These are phyloP conservation scores for Bombardia bombarda DNA, from an alignment of 495 filamentous ascomycete genomes.

Conservation along the genomic window DNA sequence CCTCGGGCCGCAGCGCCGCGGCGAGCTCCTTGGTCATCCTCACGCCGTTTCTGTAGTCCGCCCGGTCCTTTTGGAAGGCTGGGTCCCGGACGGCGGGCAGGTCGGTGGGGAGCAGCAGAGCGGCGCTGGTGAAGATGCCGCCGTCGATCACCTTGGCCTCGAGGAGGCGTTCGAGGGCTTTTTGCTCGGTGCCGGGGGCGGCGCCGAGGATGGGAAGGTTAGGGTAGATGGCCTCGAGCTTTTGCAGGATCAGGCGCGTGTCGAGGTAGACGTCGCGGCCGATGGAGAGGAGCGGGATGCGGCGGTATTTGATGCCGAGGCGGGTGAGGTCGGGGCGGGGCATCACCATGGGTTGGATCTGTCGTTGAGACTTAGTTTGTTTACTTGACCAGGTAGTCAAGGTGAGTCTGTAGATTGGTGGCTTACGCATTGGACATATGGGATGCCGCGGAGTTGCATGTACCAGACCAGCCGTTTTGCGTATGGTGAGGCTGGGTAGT, in stretches of 20 bases:
- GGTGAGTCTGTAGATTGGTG: background rate
- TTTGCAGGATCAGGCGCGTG: slow-evolving; percentile 50
- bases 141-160: slow-evolving; percentile 26
- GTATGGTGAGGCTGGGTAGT: slow-evolving; percentile 52
- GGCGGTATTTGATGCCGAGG: slow-evolving; percentile 53
- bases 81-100: slow-evolving; percentile 41
- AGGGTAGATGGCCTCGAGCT: slow-evolving; percentile 38
- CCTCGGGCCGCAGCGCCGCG: slow-evolving; percentile 34
- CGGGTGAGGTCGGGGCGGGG: slow-evolving; percentile 50
- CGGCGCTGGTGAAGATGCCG: slow-evolving; percentile 40
- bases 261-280: slow-evolving; percentile 50
- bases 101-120: slow-evolving; percentile 38
- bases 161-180: slow-evolving; percentile 13
- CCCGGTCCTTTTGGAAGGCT: slow-evolving; percentile 46
- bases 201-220: slow-evolving; percentile 3
- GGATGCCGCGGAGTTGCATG: slow-evolving; percentile 47
- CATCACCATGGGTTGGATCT: slow-evolving; percentile 50
- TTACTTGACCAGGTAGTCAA: background rate
- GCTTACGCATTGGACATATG: slow-evolving; percentile 47
- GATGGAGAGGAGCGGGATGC: slow-evolving; percentile 55
- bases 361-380: background rate
- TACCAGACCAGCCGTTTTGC: slow-evolving; percentile 52
- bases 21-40: slow-evolving; percentile 10
- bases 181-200: slow-evolving; percentile 3
- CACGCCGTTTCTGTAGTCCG: slow-evolving; percentile 26